These are phyloP conservation scores for Casuarina equisetifolia DNA, from an alignment of 306 rosid species.

Conservation along the genomic window DNA sequence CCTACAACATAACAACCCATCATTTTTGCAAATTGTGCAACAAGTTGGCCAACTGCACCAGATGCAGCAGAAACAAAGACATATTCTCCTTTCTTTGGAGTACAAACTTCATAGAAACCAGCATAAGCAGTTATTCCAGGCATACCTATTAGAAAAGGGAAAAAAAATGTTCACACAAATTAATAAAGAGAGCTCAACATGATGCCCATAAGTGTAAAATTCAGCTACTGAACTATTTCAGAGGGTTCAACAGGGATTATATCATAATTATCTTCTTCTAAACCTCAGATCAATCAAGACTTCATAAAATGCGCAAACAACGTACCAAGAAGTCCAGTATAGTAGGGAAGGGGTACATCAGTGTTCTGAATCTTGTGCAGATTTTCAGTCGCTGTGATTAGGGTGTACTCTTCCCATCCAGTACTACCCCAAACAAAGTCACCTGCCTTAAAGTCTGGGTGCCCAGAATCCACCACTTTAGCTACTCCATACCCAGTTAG, in stretches of 20 bases:
- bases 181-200: too few species aligned
- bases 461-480: constrained; percentile 45
- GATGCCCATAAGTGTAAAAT: not conserved
- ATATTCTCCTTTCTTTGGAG: constrained; percentile 18
- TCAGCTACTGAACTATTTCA: too few species aligned
- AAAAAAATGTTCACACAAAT: too few species aligned
- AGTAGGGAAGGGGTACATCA: constrained; percentile 49
- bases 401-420: constrained; percentile 57
- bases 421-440: constrained; percentile 49
- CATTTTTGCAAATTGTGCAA: constrained; percentile 6
- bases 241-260: not conserved
- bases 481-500: constrained; percentile 47
- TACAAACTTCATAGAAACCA: constrained; percentile 16
- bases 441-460: constrained; percentile 45
- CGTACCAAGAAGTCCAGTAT: constrained; percentile 34
- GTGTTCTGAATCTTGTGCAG: constrained; percentile 41
- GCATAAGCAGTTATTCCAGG: constrained; percentile 25
- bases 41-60: constrained; percentile 21
- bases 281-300: not conserved
- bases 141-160: constrained; percentile 1
- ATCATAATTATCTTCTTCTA: not conserved
- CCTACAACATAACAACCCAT: constrained; percentile 1
- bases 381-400: constrained; percentile 25
- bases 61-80: constrained; percentile 24
- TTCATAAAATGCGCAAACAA: not conserved